Evolutionary conservation across 2,329 filamentous ascomycete species (phyloP), one percentile per base, ranked within the genome.

Genomic region (Arthrobotrys sphaeroides): DNA sequence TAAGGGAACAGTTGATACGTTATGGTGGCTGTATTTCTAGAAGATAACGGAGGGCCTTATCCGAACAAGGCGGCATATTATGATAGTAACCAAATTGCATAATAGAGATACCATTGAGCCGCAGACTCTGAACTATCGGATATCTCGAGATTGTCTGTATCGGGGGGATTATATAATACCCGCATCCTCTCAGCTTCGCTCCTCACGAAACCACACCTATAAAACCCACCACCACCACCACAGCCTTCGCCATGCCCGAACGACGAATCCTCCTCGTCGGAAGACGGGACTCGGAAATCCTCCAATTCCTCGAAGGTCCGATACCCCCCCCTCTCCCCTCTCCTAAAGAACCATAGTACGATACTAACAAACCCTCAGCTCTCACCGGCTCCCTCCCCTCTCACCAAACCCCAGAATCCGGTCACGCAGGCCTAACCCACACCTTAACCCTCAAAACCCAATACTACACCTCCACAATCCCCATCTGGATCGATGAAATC

Each of bases 401-500:
- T 3, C 64, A 66, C 36, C 62, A 64, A 24, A 81, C 82, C 13
- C 5, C 61, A 5, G 80, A 82, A 1, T 83, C 84, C 1, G n/a
- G n/a, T n/a, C 83, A 89, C 31, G 88, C 89, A 0, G 89, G 89
- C 24, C 85, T 85, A 33, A 88, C 88, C 13, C 89, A 90, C 79
- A 81, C 82, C 45, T 84, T 89, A 31, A 73, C 82, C 6, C 82
- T 91, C 65, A 84, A 84, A 74, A 91, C 88, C 18, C 79, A 83
- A 12, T 91, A 91, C 83, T 91, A 90, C 83, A 84, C 82, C 22
- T 85, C 88, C 62, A 84, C 84, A 0, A 83, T 91, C 2, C 88
- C 89, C 45, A 84, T 91, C 78, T 91, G 89, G 89, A 84, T 91
- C n/a, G 89, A 91, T 79, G 84, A 89, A 49, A 84, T 89, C 62